phyloP scores from a whole-genome alignment of 306 rosid species.

The Benincasa hispida region DNA sequence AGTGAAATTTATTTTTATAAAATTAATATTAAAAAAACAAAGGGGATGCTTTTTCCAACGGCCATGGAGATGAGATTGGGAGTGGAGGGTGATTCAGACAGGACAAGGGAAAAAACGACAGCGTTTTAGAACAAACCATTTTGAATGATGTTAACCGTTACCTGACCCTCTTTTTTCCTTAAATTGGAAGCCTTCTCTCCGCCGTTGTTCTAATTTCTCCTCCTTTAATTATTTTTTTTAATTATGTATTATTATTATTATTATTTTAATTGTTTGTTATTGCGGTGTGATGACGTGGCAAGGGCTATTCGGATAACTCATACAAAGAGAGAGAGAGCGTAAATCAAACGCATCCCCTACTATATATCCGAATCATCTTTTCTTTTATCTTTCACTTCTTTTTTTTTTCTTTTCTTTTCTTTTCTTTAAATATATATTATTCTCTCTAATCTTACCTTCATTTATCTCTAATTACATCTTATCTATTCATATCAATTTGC shows the following conservation, averaged over 20 bases:
- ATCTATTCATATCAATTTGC: no score
- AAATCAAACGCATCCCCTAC: slow-evolving; percentile 18
- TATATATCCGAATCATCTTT: slow-evolving; percentile 18
- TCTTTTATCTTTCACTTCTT: neutral
- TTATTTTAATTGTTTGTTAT: neutral
- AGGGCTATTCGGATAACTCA: slow-evolving; percentile 17
- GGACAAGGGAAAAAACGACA: neutral
- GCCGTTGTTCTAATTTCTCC: neutral
- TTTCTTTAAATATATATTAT: no score
- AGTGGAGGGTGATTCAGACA: neutral
- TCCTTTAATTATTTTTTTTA: neutral
- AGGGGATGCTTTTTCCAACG: neutral
- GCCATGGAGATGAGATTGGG: neutral
- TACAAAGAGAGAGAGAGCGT: slow-evolving; percentile 8
- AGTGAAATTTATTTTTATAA: no score
- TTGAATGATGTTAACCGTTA: neutral
- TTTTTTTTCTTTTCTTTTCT: no score
- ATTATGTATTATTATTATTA: neutral
- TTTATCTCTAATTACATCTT: neutral
- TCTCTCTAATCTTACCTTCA: neutral
- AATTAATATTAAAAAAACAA: no score
- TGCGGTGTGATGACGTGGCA: slow-evolving; percentile 11
- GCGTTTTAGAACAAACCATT: neutral
- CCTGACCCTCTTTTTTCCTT: neutral
- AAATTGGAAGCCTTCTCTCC: neutral